Evolutionary conservation across 2,329 filamentous ascomycete genomes (phyloP).

Genomic region (Sphaerostilbella broomeana): DNA sequence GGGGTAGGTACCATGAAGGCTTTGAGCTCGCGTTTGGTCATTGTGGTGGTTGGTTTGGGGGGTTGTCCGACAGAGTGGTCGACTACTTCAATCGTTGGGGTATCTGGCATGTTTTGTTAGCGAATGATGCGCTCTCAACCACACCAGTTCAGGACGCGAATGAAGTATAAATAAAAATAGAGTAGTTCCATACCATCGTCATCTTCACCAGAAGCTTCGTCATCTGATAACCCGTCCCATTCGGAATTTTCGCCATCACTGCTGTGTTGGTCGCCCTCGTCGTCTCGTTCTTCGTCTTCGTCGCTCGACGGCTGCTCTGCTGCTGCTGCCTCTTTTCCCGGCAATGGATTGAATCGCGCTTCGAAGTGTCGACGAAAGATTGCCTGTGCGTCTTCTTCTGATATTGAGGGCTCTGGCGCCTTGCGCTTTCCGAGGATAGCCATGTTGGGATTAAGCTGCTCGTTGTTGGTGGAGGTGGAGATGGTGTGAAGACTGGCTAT

Average conservation of each 20-base stretch:
- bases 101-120: conserved; percentile 14
- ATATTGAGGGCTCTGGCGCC: conserved; percentile 24
- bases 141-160: no score
- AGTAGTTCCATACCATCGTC: conserved; percentile 14
- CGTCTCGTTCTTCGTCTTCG: conserved; percentile 31
- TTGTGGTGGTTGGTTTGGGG: conserved; percentile 32
- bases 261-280: conserved; percentile 13
- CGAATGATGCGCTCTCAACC: no score
- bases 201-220: conserved; percentile 20
- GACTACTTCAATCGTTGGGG: conserved; percentile 49
- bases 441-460: conserved; percentile 28
- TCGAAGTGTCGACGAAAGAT: conserved; percentile 83
- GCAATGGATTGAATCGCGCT: conserved; percentile 73
- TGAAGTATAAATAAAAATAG: neutral
- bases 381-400: conserved; percentile 56
- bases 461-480: neutral
- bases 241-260: conserved; percentile 20
- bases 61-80: conserved; percentile 45
- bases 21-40: conserved; percentile 66
- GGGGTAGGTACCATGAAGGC: conserved; percentile 83
- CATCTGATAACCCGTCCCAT: conserved; percentile 25
- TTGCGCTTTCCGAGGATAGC: conserved; percentile 46
- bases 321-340: conserved; percentile 25
- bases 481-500: neutral
- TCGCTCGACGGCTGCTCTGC: conserved; percentile 26